Base-by-base conservation (phyloP, 257 asterid species). In the Plantago ovata region DNA sequence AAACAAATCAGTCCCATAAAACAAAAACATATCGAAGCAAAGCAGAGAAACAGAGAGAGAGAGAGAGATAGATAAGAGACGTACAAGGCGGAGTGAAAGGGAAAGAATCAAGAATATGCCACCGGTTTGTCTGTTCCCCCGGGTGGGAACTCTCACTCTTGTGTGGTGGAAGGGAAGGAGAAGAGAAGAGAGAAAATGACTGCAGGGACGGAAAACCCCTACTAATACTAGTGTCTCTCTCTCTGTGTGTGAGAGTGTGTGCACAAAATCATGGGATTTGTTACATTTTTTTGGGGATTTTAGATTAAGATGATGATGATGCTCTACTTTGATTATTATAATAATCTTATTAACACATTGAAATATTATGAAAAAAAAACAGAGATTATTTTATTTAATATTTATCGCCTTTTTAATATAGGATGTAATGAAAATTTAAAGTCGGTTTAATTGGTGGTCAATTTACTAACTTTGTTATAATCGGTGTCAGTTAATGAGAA, bases 131-230 rank as follows among this genome's bases (percentile, higher is more conserved):
- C 5, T 28, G 36, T 28, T 8, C 77, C 84, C 76, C 71, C 61
- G 60, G 59, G 64, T 69, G 75, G 79, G 72, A 76, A 75, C 75
- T 59, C 49, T 53, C 68, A 75, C 75, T 59, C 49, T 53, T 70
- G 6, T 50, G 63, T 63, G 75, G 79, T 48, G 77, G 70, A 60
- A n/a, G n/a, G n/a, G 57, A 61, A 62, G 62, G 43, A 62, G 49
- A 47, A 62, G 71, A 74, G 36, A 28, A 28, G 64, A 71, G 64
- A 71, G 74, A 41, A 77, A 77, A 74, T 63, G 76, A 56, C 72
- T 56, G 67, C 57, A 4, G 46, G 46, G 38, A 53, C 51, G 55
- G 50, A 56, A 66, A 78, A 67, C 59, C 75, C 79, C 73, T 66
- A 64, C 59, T 61, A 28, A 51, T 52, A 43, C 23, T 46, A 42